Evolutionary conservation across 2,329 filamentous ascomycete species (phyloP), one percentile per base, ranked within the genome.

Genomic region (Apiospora koreana): DNA sequence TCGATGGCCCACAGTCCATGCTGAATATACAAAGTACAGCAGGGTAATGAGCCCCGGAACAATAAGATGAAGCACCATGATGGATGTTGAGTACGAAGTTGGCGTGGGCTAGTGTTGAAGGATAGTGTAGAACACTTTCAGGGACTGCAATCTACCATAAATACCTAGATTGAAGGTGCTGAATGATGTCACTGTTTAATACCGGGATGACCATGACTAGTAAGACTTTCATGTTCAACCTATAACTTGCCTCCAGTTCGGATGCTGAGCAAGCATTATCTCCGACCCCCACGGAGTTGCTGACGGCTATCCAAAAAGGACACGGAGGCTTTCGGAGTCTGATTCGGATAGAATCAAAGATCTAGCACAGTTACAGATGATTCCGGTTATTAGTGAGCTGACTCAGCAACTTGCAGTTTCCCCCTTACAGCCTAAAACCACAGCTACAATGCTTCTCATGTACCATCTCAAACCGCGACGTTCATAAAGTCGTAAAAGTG

Each of bases 1-100:
- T 25, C 71, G 71, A 38, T 72, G 71, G 6, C 71, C 71, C 64
- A 68, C 65, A 21, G 25, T 65, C 48, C 71, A 72, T 12, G 67
- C 68, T 16, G 62, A 67, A 42, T 72, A 70, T 38, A 69, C 67
- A 41, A 72, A 3, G 41, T 71, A 71, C 31, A 71, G 28, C 23
- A 68, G 21, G 25, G 69, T 41, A 16, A 58, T 43, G n/a, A 71
- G 38, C 10, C 70, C 70, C 5, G 14, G 31, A 5, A 16, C 8
- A 31, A 64, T 28, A 28, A 38, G 7, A 38, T 38, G 18, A 5
- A 28, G 23, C 23, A 38, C 23, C 58, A 64, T 64, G 31, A 38
- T 64, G 25, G 8, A 8, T 38, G 14, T 43, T 8, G 12, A 43
- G 41, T 43, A 43, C 12, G 41, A 43, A 43, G 7, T 43, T 43